phyloP scores from a whole-genome alignment of 1,139 yeast genomes.

The Protomyces inouyei region DNA sequence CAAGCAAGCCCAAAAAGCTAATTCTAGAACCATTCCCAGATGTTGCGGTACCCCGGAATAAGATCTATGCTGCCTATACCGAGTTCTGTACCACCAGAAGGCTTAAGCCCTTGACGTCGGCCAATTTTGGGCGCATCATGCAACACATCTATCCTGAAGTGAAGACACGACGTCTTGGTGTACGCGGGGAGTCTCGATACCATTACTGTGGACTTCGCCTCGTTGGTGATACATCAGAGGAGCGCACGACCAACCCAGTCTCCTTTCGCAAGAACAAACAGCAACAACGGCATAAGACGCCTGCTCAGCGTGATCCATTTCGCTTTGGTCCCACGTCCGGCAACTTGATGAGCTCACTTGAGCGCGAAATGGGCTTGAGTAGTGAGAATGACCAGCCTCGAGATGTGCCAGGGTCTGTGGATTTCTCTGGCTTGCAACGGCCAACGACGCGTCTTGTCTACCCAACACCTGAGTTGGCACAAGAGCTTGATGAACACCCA shows the following conservation, averaged over 20 bases:
- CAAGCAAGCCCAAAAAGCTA: not conserved
- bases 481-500: slow-evolving; percentile 30
- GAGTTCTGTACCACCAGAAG: slow-evolving; percentile 63
- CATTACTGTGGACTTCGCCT: slow-evolving; percentile 83
- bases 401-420: slow-evolving; percentile 14
- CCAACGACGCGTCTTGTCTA: slow-evolving; percentile 12
- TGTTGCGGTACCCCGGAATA: slow-evolving; percentile 76
- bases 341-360: slow-evolving; percentile 10
- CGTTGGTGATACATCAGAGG: slow-evolving; percentile 46
- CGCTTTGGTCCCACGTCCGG: slow-evolving; percentile 1
- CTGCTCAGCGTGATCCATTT: slow-evolving; percentile 10
- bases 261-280: slow-evolving; percentile 15
- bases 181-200: slow-evolving; percentile 82
- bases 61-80: slow-evolving; percentile 76
- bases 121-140: slow-evolving; percentile 81
- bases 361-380: not conserved
- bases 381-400: not conserved
- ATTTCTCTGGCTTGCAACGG: slow-evolving; percentile 15
- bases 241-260: slow-evolving; percentile 23
- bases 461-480: slow-evolving; percentile 29
- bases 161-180: slow-evolving; percentile 79
- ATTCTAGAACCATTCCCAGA: slow-evolving; percentile 39
- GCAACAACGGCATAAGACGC: slow-evolving; percentile 3
- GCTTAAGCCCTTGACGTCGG: slow-evolving; percentile 73
- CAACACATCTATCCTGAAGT: slow-evolving; percentile 66